Evolutionary conservation across 2,329 filamentous ascomycete genomes (phyloP), one percentile per base, ranked within the genome.

Genomic region (Ascomycota sp.): DNA sequence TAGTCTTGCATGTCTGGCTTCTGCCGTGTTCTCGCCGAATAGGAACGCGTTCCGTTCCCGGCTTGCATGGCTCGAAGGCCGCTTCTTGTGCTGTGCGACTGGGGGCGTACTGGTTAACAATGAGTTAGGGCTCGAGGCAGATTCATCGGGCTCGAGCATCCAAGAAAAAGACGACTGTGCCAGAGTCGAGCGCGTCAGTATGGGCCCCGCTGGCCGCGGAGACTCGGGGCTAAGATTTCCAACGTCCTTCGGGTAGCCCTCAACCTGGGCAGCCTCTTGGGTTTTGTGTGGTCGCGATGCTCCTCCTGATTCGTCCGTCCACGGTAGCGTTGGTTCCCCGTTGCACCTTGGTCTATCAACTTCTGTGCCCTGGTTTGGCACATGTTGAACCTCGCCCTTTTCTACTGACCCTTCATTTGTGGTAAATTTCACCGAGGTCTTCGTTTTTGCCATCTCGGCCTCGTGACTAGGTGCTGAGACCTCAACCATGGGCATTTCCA

Each of bases 91-190:
- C 33, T 44, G 43, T 9, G 41, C 30, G 6, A 48, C 36, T 4
- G 50, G 44, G 5, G 52, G 51, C 13, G 50, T 51, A 23, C 31
- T 38, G 7, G 39, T 28, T 4, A 43, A 35, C 3, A 38, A 20
- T 9, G 39, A 30, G 1, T 43, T 36, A 32, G 45, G 33, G 29
- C 42, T 38, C 25, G 35, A 40, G 8, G 28, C 33, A 0, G 54
- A 47, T 31, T 56, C 44, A 38, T 65, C 62, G 3, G 63, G 65
- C 38, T 73, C 71, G 2, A 83, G 58, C 75, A 83, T 83, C 74
- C 75, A 82, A 1, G 76, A 73, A 47, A 81, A 83, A 4, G 73
- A 76, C 7, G 77, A 81, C 38, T 79, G 75, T 1, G 75, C 74
- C 22, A 82, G 59, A 1, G 63, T 69, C 4, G 75, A 76, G 15